Base-by-base conservation (phyloP, 805 yeast genomes). In the Alloascoidea africana region DNA sequence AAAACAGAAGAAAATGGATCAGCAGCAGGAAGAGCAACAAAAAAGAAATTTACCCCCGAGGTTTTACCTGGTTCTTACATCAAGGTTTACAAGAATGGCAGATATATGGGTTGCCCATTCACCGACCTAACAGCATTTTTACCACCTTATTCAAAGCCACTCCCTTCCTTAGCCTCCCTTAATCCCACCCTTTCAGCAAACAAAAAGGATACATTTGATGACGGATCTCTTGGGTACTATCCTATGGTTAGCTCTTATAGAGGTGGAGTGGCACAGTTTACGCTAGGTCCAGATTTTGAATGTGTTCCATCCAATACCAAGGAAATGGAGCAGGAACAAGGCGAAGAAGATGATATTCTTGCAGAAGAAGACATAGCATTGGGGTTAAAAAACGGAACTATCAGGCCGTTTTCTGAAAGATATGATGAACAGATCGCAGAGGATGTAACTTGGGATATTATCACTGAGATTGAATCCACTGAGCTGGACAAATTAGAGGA, bases 181-280 rank as follows among this genome's bases (percentile, higher is more conserved):
- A 51, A 49, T 30, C 36, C 47, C 2, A 40, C 49, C 6, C 38
- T 46, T 14, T 46, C 44, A 13, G 46, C 48, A 3, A 45, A 46
- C 3, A 45, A 51, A 5, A 16, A 13, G n/a, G 6, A n/a, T 19
- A 35, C 30, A 4, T 47, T 46, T 4, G 93, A 91, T 52, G 96
- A 91, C 52, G 94, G 94, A 0, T 61, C 73, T 33, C 58, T 85
- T 39, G 98, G 97, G 0, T 91, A 91, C 53, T 91, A 76, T 56
- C 97, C 98, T 1, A 83, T 86, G 61, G 65, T 84, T 23, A 81
- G 94, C 39, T 81, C 80, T 17, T 91, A 73, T 52, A 73, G 73
- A 45, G 79, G 79, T 2, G 97, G 97, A 0, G 60, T 68, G 5
- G 94, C 83, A 3, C 62, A 69, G 41, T 54, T 89, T 40, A 75